phyloP scores from a whole-genome alignment of 192 early-diverging fungal genomes.

The Nowakowskiella sp. region DNA sequence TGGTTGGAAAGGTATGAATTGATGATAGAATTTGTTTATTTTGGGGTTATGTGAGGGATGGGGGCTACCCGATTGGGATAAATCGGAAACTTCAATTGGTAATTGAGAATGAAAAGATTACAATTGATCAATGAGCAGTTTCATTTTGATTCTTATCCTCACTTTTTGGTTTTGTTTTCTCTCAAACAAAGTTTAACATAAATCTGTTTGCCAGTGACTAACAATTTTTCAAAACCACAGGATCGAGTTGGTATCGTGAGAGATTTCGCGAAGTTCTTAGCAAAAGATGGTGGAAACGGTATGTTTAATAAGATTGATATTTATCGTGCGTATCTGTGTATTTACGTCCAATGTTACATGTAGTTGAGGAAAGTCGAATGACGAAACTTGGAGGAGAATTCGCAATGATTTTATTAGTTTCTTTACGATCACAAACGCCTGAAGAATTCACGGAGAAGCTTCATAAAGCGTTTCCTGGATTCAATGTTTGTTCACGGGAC shows the following conservation, averaged over 20 bases:
- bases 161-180: too few relatives aligned
- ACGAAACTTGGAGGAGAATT: neutral
- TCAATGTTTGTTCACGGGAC: neutral
- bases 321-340: neutral
- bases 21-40: too few relatives aligned
- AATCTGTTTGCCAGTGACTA: too few relatives aligned
- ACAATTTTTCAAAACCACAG: too few relatives aligned
- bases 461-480: neutral
- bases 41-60: too few relatives aligned
- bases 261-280: neutral
- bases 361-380: neutral
- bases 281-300: neutral
- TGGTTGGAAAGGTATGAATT: conserved; percentile 1
- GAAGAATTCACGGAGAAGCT: neutral
- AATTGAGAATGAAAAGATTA: too few relatives aligned
- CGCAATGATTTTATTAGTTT: neutral
- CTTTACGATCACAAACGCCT: neutral
- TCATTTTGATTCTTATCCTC: too few relatives aligned
- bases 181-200: too few relatives aligned
- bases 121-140: too few relatives aligned
- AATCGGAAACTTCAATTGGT: too few relatives aligned
- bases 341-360: neutral
- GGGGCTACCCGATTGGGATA: too few relatives aligned
- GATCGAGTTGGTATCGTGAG: neutral
- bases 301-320: neutral